These are phyloP conservation scores for Picea abies DNA, from an alignment of 83 land plant species.

Conservation along the genomic window DNA sequence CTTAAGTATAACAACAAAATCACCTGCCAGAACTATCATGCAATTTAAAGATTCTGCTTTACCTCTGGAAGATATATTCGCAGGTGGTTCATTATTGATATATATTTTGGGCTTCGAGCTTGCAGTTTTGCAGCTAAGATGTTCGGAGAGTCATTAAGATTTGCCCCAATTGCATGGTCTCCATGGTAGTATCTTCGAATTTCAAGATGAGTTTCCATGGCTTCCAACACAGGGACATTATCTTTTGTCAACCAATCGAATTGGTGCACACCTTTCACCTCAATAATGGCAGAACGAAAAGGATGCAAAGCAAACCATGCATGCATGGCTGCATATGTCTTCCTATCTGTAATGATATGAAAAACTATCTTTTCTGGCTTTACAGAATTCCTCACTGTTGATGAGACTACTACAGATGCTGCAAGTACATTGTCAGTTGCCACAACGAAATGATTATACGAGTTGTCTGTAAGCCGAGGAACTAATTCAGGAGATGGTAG, in stretches of 20 bases:
- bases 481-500: constrained; percentile 76
- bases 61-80: constrained; percentile 83
- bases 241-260: constrained; percentile 74
- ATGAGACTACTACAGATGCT: constrained; percentile 76
- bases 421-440: constrained; percentile 90
- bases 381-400: constrained; percentile 49
- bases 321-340: constrained; percentile 93
- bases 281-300: constrained; percentile 65
- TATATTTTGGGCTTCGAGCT: constrained; percentile 60
- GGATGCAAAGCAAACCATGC: constrained; percentile 91
- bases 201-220: constrained; percentile 53
- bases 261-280: constrained; percentile 92
- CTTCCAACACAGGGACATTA: constrained; percentile 68
- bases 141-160: constrained; percentile 44
- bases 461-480: constrained; percentile 55
- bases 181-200: constrained; percentile 50
- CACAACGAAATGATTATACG: constrained; percentile 64
- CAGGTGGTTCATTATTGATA: constrained; percentile 81
- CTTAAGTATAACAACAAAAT: too few relatives aligned
- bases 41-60: too few relatives aligned
- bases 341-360: constrained; percentile 89
- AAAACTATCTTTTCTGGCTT: constrained; percentile 72
- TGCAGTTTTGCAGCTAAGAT: constrained; percentile 45
- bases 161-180: constrained; percentile 42
- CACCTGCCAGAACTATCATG: too few relatives aligned